These are phyloP conservation scores for Daldinia childiae DNA, from an alignment of 495 filamentous ascomycete genomes.

Conservation along the genomic window DNA sequence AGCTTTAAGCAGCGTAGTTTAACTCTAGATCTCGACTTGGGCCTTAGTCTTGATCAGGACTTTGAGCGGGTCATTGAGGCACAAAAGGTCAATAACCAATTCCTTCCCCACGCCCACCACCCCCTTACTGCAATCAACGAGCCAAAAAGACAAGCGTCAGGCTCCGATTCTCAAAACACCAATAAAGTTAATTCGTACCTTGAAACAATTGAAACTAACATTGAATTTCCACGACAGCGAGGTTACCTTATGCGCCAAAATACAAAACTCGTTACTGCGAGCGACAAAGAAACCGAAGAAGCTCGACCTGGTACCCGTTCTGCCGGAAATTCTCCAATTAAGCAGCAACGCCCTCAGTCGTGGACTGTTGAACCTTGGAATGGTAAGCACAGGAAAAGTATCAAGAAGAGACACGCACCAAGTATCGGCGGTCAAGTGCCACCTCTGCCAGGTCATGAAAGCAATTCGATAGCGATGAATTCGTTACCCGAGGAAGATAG, in stretches of 20 bases:
- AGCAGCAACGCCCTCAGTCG: constrained; percentile 74
- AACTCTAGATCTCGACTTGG: constrained; percentile 81
- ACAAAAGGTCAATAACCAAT: constrained; percentile 87
- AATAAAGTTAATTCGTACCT: constrained; percentile 5
- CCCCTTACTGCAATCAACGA: constrained; percentile 18
- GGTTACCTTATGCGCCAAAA: constrained; percentile 99
- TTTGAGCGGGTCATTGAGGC: constrained; percentile 96
- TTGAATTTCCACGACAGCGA: constrained; percentile 72
- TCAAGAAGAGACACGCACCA: constrained; percentile 65
- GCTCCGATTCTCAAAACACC: constrained; percentile 8
- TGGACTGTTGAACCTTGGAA: constrained; percentile 99
- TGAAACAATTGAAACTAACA: constrained; percentile 64
- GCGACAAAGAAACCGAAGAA: constrained; percentile 67
- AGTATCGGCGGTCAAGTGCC: constrained; percentile 69
- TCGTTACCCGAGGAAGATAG: constrained; percentile 66
- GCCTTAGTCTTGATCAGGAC: constrained; percentile 86
- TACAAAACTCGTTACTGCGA: constrained; percentile 95
- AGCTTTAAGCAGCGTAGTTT: constrained; percentile 67
- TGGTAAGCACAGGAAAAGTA: constrained; percentile 71
- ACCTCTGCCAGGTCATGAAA: constrained; percentile 88
- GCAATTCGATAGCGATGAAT: constrained; percentile 71
- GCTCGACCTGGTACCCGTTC: constrained; percentile 64
- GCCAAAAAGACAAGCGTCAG: constrained; percentile 37
- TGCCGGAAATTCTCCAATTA: constrained; percentile 76
- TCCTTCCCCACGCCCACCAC: constrained; percentile 50